A percentile compares a stretch with the other conserved stretches of the same genome.
phyloP scores from a whole-genome alignment of 2,329 filamentous ascomycete genomes.

The Fusarium sp. region DNA sequence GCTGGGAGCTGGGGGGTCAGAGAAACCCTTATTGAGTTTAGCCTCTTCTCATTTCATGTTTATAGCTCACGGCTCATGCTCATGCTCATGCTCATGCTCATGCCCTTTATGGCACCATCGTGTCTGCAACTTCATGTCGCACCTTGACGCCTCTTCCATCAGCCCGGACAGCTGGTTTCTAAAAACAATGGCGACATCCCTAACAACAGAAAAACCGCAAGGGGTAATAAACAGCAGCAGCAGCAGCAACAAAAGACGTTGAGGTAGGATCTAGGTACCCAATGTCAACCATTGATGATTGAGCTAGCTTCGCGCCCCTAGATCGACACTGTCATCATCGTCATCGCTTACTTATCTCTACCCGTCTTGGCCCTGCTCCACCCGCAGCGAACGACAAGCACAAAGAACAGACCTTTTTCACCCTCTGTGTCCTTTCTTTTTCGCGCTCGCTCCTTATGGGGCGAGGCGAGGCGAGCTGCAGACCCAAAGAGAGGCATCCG shows the following conservation, averaged over 20 bases:
- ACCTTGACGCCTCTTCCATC: conserved; percentile 32
- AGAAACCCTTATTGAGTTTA: conserved; percentile 7
- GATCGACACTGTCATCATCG: conserved; percentile 40
- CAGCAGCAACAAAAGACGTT: neutral
- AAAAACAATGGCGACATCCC: neutral
- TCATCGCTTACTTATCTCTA: conserved; percentile 36
- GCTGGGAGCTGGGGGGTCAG: conserved; percentile 18
- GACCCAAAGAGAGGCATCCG: neutral
- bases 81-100: neutral
- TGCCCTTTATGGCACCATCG: conserved; percentile 15
- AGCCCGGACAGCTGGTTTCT: conserved; percentile 17
- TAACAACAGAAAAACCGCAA: neutral
- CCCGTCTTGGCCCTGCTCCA: conserved; percentile 33
- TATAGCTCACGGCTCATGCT: conserved; percentile 2
- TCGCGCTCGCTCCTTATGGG: conserved; percentile 3
- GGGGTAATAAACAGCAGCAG: neutral
- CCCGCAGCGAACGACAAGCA: conserved; percentile 26
- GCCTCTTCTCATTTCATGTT: conserved; percentile 4
- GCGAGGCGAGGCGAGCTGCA: conserved; percentile 7
- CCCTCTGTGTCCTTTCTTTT: conserved; percentile 10
- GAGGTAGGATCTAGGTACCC: conserved; percentile 7
- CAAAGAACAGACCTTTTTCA: neutral
- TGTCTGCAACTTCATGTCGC: conserved; percentile 29
- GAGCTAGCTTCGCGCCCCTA: conserved; percentile 16
- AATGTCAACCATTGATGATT: neutral